Conservation (phyloP, 257 asterid genomes). For the Handroanthus guayacan region DNA sequence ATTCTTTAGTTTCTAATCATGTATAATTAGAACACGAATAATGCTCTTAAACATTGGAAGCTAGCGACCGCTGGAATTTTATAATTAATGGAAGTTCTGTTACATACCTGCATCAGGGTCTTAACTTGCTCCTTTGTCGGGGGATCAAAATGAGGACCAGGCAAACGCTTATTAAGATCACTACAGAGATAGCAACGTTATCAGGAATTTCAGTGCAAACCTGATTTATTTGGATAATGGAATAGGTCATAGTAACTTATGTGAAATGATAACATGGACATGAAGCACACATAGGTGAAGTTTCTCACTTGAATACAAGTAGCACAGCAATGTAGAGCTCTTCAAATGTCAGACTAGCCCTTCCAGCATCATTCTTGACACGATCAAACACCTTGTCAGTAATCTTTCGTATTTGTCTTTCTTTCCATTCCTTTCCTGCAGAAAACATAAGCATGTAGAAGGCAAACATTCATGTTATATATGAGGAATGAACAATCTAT, state of each 20-base stretch:
- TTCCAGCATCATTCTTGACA: slow-evolving; percentile 64
- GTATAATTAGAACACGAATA: background rate
- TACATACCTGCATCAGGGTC: slow-evolving; percentile 64
- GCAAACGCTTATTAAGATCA: slow-evolving; percentile 88
- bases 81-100: background rate
- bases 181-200: slow-evolving; percentile 47
- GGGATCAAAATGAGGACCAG: slow-evolving; percentile 96
- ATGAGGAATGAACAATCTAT: background rate
- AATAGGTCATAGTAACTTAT: background rate
- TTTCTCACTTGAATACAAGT: slow-evolving; percentile 81
- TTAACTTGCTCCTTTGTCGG: slow-evolving; percentile 75
- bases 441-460: background rate
- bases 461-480: background rate
- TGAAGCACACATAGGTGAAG: background rate
- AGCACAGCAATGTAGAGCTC: slow-evolving; percentile 89
- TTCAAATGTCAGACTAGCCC: slow-evolving; percentile 66
- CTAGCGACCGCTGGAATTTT: background rate
- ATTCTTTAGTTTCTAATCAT: background rate
- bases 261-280: background rate
- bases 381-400: slow-evolving; percentile 71
- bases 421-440: slow-evolving; percentile 90
- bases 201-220: slow-evolving; percentile 1
- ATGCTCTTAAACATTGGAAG: background rate
- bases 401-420: slow-evolving; percentile 61
- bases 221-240: slow-evolving; percentile 3